Evolutionary conservation across 495 filamentous ascomycete genomes (phyloP), one percentile per base, ranked within the genome.

Genomic region (Hypoxylon intermedium): DNA sequence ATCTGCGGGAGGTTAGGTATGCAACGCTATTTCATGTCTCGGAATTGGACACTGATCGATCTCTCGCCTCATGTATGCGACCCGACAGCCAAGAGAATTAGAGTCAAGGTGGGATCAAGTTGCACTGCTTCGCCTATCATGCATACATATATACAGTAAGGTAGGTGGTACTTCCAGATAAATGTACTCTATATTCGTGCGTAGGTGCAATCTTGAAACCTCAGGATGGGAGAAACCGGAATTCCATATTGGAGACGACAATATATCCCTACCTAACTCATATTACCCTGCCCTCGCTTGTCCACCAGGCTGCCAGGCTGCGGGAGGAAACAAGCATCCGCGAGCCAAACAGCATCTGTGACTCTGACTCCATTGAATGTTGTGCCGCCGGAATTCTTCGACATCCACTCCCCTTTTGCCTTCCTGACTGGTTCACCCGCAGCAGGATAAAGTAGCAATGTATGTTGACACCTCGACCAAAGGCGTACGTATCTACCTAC

Each of bases 141-240:
- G 47, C 48, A 43, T 50, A 53, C 4, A 11, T 34, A 34, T 34
- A 34, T 11, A 34, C 9, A 30, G 30, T 53, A 58, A 34, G 53
- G 53, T 50, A 58, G 43, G 30, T 21, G 30, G 45, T 48, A 48
- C 45, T 23, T 48, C 0, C 12, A 37, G 37, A 42, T 30, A 23
- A 36, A 46, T 47, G 34, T 54, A 46, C 24, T 40, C 46, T 26
- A 51, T 54, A 51, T 54, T 55, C 45, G 54, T 46, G 30, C 40
- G 47, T 48, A 57, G 40, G 51, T 52, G 34, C 44, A 50, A 45
- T 58, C 37, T 46, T 57, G 51, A 59, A 60, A 57, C 56, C 46
- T 59, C 44, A 38, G 0, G 16, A 53, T 52, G 62, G 56, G 38
- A 60, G 51, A 65, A 65, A 60, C 56, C 56, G 62, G 56, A 53